Evolutionary conservation across 2,329 filamentous ascomycete species (phyloP), one percentile per base, ranked within the genome.

Genomic region (Ascochyta fabae): DNA sequence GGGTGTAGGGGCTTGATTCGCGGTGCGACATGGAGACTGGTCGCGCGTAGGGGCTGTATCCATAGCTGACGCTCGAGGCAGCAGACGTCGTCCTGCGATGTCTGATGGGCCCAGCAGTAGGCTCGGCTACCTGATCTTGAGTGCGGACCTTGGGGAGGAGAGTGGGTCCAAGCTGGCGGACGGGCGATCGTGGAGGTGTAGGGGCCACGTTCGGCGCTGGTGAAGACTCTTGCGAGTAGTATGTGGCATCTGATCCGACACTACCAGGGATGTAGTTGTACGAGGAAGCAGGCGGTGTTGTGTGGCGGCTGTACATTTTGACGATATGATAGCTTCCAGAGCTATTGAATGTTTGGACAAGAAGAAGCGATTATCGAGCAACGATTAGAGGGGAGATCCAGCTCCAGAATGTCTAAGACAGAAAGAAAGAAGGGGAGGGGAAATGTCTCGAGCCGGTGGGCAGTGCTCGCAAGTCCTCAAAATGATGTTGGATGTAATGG

Each of bases 81-180:
- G 67, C 82, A 74, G 73, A 84, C 80, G 80, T 85, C 58, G 80
- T 79, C 67, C 80, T 78, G 64, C 80, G 80, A 71, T 83, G 80
- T 67, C 87, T 84, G 76, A 89, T 86, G 50, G 73, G 72, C 26
- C 76, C 72, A 47, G 81, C 79, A 36, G 80, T 79, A 36, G 84
- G 84, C 62, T 88, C 86, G 59, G 92, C 84, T 59, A 88, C 83
- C 77, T 94, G 89, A 77, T 96, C 92, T 77, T 95, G 92, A 36
- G 86, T 86, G 58, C 92, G 86, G 78, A 96, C 93, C 83, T 92
- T 95, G 70, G 92, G 92, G 29, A 96, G 82, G 56, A 96, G 81
- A 44, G 91, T 81, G 47, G 91, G 91, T 48, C 91, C 91, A 77
- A 92, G 88, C 59, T 91, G 88, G 58, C 88, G 84, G 65, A 93